Evolutionary conservation across 2,329 filamentous ascomycete species (phyloP).

Genomic region (Alternaria hordeiaustralica): DNA sequence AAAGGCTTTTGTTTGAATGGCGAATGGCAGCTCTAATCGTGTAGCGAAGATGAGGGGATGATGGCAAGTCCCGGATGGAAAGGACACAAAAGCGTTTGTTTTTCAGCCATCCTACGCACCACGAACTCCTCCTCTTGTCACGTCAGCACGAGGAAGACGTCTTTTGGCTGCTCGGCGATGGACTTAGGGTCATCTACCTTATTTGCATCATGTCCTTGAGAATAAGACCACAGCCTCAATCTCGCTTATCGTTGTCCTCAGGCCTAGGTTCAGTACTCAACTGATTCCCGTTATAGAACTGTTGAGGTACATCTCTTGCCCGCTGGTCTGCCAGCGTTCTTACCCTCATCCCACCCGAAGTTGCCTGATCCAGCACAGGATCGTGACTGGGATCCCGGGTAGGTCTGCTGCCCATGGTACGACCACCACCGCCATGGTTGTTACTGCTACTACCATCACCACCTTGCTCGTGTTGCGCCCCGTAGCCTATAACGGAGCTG

Average conservation of each 20-base stretch:
- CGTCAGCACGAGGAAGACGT: background rate
- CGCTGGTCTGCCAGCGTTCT: conserved; percentile 55
- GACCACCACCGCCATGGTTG: background rate
- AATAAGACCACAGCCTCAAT: background rate
- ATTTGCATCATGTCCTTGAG: background rate
- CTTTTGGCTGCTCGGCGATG: background rate
- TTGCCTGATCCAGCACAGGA: conserved; percentile 20
- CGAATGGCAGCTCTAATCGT: background rate
- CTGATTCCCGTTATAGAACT: conserved; percentile 92
- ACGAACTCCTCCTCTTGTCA: background rate
- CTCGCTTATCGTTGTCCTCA: conserved; percentile 8
- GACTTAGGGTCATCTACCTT: background rate
- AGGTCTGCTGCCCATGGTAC: conserved; percentile 15
- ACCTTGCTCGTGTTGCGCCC: conserved; percentile 14
- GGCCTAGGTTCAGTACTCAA: conserved; percentile 11
- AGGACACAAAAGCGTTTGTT: background rate
- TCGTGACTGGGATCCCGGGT: conserved; percentile 12
- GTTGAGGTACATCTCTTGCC: conserved; percentile 60
- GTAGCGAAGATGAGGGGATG: background rate
- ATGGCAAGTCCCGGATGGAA: background rate
- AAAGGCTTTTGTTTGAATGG: conserved; percentile 8
- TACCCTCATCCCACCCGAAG: conserved; percentile 45
- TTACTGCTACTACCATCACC: background rate
- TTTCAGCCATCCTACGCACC: background rate
- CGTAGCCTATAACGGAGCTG: conserved; percentile 38